A percentile compares a stretch with the other conserved stretches of the same genome.
Conservation (phyloP, 1,284 basidiomycete genomes). For the Athelia sp. region DNA sequence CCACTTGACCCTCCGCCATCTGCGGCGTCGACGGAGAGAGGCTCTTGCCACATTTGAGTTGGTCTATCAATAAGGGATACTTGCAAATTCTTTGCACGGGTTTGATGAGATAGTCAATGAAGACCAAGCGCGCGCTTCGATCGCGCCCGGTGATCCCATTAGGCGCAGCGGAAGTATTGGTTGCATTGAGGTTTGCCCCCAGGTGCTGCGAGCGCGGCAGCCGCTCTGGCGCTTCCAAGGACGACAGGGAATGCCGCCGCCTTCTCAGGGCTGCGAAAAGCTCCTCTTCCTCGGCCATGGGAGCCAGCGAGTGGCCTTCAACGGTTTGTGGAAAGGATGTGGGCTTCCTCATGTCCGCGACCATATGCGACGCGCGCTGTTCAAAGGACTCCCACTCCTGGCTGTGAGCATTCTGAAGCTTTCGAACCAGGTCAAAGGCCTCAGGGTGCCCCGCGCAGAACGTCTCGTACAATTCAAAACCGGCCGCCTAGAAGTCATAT, state of each 20-base stretch:
- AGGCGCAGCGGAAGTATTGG: slow-evolving; percentile 22
- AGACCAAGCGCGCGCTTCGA: slow-evolving; percentile 42
- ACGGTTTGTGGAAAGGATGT: slow-evolving; percentile 10
- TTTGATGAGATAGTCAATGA: slow-evolving; percentile 85
- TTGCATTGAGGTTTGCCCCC: slow-evolving; percentile 22
- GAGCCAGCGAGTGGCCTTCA: background rate
- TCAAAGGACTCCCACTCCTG: slow-evolving; percentile 82
- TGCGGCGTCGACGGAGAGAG: slow-evolving; percentile 1
- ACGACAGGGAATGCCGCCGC: slow-evolving; percentile 26
- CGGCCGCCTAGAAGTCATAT: slow-evolving; percentile 47
- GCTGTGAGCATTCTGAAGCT: slow-evolving; percentile 52
- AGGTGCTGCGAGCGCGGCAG: slow-evolving; percentile 3
- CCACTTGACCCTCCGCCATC: background rate
- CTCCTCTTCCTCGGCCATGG: background rate
- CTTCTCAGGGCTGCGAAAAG: slow-evolving; percentile 18
- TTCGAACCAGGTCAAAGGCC: slow-evolving; percentile 68
- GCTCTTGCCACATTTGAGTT: slow-evolving; percentile 48
- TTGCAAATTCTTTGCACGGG: slow-evolving; percentile 88
- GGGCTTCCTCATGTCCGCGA: slow-evolving; percentile 33
- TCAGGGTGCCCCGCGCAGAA: slow-evolving; percentile 85
- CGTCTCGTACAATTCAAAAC: slow-evolving; percentile 73
- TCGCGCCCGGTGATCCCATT: slow-evolving; percentile 4
- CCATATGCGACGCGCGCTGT: slow-evolving; percentile 57
- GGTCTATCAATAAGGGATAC: slow-evolving; percentile 84
- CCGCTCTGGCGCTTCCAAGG: slow-evolving; percentile 14